Conservation (phyloP, 345 rosid genomes). For the Boechera divaricarpa region DNA sequence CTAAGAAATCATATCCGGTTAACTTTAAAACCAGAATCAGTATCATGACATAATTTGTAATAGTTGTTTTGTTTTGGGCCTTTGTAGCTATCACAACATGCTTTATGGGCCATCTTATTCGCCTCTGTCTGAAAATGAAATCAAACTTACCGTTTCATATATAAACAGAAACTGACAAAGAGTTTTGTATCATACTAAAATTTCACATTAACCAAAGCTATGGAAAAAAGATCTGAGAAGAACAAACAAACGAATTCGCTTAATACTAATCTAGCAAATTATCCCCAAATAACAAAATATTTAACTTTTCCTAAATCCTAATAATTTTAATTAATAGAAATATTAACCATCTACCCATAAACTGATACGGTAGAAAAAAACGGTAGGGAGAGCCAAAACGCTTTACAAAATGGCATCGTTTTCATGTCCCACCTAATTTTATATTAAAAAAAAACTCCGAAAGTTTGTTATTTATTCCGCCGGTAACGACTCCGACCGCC, state of each 20-base stretch:
- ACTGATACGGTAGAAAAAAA: conserved; percentile 27
- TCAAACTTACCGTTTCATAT: not conserved
- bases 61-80: conserved; percentile 15
- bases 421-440: conserved; percentile 32
- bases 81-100: not conserved
- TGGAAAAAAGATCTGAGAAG: conserved; percentile 10
- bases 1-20: no score
- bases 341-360: conserved; percentile 38
- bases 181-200: not conserved
- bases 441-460: not conserved
- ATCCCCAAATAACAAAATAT: conserved; percentile 23
- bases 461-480: conserved; percentile 44
- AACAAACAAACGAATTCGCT: conserved; percentile 42
- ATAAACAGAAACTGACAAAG: not conserved
- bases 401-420: conserved; percentile 47
- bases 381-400: conserved; percentile 36
- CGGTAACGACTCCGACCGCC: conserved; percentile 69
- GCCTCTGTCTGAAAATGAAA: not conserved
- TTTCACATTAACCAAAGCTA: conserved; percentile 24
- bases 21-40: not conserved
- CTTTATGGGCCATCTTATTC: not conserved
- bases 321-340: conserved; percentile 19
- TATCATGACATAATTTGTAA: not conserved
- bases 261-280: conserved; percentile 27
- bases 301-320: conserved; percentile 32